Conservation (phyloP, 257 asterid genomes). For the Verbascum thapsus region DNA sequence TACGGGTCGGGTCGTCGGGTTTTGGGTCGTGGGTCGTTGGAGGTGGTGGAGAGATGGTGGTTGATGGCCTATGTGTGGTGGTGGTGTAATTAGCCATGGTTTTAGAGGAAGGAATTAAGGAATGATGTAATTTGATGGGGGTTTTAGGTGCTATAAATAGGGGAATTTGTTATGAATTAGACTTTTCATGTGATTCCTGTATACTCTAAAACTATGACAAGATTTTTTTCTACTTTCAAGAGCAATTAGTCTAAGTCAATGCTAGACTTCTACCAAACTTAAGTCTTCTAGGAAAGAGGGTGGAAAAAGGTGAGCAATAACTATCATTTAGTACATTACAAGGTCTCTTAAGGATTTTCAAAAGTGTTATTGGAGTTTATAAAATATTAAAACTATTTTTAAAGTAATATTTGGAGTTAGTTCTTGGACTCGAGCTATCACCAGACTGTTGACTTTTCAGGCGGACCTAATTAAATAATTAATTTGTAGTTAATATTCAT, state of each 20-base stretch:
- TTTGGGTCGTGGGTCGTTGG: slow-evolving; percentile 20
- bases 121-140: background rate
- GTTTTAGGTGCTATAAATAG: background rate
- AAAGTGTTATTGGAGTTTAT: no score
- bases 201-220: no score
- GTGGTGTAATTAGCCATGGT: slow-evolving; percentile 50
- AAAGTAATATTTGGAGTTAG: no score
- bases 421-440: no score
- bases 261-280: slow-evolving; percentile 14
- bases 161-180: no score
- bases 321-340: no score
- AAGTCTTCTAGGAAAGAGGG: slow-evolving; percentile 17
- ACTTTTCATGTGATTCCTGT: no score
- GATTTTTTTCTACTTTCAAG: background rate
- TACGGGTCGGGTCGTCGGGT: slow-evolving; percentile 28
- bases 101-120: slow-evolving; percentile 2
- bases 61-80: slow-evolving; percentile 50
- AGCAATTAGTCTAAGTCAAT: slow-evolving; percentile 31
- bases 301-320: background rate
- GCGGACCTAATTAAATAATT: no score
- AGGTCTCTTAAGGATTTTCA: no score
- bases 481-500: no score
- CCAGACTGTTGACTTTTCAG: no score
- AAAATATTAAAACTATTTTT: no score
- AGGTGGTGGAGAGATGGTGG: slow-evolving; percentile 34